Conservation (phyloP, 225 moss, liverwort and hornwort genomes). For the Pleurozium schreberi region DNA sequence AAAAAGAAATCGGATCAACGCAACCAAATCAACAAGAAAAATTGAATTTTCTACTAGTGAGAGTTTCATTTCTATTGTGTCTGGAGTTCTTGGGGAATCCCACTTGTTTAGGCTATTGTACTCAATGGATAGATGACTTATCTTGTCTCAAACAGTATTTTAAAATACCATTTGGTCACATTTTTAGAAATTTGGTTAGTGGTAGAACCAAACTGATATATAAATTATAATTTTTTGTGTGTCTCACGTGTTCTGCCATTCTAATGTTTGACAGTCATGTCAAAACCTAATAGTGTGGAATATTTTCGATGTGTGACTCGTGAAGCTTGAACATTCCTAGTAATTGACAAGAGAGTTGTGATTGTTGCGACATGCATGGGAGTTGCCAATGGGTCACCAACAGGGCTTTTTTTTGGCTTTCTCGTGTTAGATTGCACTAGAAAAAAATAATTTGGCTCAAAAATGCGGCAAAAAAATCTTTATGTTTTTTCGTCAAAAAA, state of each 20-base stretch:
- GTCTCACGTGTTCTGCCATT: not conserved
- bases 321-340: not conserved
- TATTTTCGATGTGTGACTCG: not conserved
- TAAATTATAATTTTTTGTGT: not conserved
- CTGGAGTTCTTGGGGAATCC: not conserved
- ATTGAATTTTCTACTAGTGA: too few relatives aligned
- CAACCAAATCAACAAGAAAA: too few relatives aligned
- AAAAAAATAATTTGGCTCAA: too few relatives aligned
- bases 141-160: not conserved
- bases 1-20: too few relatives aligned
- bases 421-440: too few relatives aligned
- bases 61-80: not conserved
- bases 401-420: too few relatives aligned
- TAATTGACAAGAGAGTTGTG: not conserved
- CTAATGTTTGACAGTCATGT: not conserved
- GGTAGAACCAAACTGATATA: not conserved
- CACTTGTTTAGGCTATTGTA: not conserved
- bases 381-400: not conserved
- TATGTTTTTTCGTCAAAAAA: too few relatives aligned
- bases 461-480: too few relatives aligned
- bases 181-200: not conserved
- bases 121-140: not conserved
- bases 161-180: not conserved
- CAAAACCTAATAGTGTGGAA: not conserved
- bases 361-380: not conserved